A percentile compares a stretch with the other conserved stretches of the same genome.
Conservation (phyloP, 2,329 filamentous ascomycete species). For the Penicillium sp. region DNA sequence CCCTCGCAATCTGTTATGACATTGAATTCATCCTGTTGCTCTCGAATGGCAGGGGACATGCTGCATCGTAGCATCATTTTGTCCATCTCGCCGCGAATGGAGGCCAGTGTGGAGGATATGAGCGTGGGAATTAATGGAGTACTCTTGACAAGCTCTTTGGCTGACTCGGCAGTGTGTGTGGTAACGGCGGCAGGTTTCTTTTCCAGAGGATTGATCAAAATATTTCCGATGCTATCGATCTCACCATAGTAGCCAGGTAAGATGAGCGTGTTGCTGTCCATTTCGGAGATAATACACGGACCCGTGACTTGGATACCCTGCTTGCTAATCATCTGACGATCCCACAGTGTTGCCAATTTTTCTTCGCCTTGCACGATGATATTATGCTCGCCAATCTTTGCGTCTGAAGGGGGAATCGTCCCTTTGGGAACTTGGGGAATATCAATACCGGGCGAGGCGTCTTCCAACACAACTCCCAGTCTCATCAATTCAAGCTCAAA, state of each 20-base stretch:
- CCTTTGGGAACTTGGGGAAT: conserved; percentile 38
- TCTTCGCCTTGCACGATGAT: conserved; percentile 45
- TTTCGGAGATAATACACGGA: conserved; percentile 51
- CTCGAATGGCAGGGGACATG: conserved; percentile 53
- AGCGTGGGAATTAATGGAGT: conserved; percentile 48
- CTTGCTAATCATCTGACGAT: conserved; percentile 44
- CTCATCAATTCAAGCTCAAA: conserved; percentile 52
- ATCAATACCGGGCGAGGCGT: conserved; percentile 44
- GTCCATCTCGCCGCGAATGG: conserved; percentile 52
- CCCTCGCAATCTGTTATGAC: conserved; percentile 52
- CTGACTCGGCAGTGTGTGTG: conserved; percentile 40
- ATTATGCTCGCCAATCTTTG: conserved; percentile 40
- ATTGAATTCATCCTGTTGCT: conserved; percentile 56
- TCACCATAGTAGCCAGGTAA: conserved; percentile 50
- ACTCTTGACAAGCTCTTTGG: conserved; percentile 38
- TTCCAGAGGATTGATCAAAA: conserved; percentile 47
- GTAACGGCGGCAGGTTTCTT: conserved; percentile 28
- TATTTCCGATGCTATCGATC: conserved; percentile 51
- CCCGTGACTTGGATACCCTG: conserved; percentile 44
- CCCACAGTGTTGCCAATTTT: conserved; percentile 47
- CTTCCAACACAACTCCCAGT: conserved; percentile 47
- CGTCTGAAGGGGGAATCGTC: conserved; percentile 36
- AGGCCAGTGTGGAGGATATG: conserved; percentile 48
- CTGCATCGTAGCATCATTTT: conserved; percentile 52
- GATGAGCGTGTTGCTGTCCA: conserved; percentile 55